Evolutionary conservation across 2,329 filamentous ascomycete species (phyloP).

Genomic region (Knufia fluminis): DNA sequence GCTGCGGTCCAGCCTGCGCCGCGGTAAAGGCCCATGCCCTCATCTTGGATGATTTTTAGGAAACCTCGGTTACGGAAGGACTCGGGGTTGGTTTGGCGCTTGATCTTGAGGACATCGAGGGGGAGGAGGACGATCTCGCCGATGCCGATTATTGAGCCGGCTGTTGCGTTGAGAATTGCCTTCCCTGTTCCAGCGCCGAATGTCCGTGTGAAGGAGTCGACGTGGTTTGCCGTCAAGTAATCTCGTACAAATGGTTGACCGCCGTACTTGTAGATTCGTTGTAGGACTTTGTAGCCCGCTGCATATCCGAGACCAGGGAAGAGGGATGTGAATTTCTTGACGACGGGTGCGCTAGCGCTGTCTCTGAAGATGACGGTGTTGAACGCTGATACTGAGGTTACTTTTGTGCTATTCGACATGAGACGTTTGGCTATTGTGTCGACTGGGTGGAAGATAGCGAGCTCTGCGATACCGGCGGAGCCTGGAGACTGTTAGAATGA

Average conservation of each 20-base stretch:
- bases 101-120: conserved; percentile 97
- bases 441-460: conserved; percentile 89
- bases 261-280: conserved; percentile 97
- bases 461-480: conserved; percentile 83
- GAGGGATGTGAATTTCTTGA: conserved; percentile 80
- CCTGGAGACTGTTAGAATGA: conserved; percentile 43
- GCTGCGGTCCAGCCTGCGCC: conserved; percentile 97
- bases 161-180: conserved; percentile 94
- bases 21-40: conserved; percentile 90
- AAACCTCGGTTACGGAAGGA: conserved; percentile 92
- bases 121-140: conserved; percentile 93
- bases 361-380: conserved; percentile 94
- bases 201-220: conserved; percentile 70
- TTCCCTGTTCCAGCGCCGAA: conserved; percentile 98
- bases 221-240: conserved; percentile 71
- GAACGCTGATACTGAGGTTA: conserved; percentile 53
- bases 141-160: conserved; percentile 90
- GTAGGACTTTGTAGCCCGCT: conserved; percentile 92
- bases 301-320: conserved; percentile 97
- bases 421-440: conserved; percentile 97
- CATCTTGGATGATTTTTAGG: conserved; percentile 79
- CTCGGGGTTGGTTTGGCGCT: conserved; percentile 97
- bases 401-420: conserved; percentile 91
- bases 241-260: conserved; percentile 93
- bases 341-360: conserved; percentile 60